These are phyloP conservation scores for Phytophthora pluvialis DNA, from an alignment of 352 stramenopile species.

Conservation along the genomic window DNA sequence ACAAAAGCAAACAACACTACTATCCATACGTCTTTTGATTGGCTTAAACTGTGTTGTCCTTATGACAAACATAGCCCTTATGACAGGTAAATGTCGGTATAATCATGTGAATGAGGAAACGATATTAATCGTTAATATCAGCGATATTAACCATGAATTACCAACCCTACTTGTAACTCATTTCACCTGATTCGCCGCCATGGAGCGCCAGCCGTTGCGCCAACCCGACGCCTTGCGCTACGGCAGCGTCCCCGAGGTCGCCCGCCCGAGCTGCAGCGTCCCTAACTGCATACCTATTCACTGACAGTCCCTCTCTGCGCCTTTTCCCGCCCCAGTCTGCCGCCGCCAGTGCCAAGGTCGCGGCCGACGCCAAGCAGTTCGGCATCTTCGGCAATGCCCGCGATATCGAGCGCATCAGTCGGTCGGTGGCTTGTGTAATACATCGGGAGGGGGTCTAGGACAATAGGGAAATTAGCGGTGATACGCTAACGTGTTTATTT, in stretches of 20 bases:
- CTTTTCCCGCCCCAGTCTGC: slow-evolving; percentile 8
- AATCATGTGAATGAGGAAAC: too few relatives aligned
- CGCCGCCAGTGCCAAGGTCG: slow-evolving; percentile 21
- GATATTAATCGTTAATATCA: too few relatives aligned
- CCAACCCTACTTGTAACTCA: background rate
- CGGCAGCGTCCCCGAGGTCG: slow-evolving; percentile 37
- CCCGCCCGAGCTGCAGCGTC: background rate
- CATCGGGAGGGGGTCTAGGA: background rate
- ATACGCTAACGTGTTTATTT: slow-evolving; percentile 7
- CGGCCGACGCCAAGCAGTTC: slow-evolving; percentile 19
- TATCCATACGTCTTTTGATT: too few relatives aligned
- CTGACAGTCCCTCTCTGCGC: background rate
- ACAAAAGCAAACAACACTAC: too few relatives aligned
- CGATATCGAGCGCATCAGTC: slow-evolving; percentile 46
- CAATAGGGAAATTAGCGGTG: background rate
- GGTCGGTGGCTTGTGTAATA: slow-evolving; percentile 22
- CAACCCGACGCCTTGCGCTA: slow-evolving; percentile 36
- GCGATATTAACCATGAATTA: too few relatives aligned
- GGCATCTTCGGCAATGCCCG: slow-evolving; percentile 33
- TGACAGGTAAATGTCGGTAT: too few relatives aligned
- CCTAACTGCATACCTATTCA: background rate
- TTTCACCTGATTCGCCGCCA: slow-evolving; percentile 24
- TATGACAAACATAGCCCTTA: too few relatives aligned
- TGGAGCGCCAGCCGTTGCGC: slow-evolving; percentile 46
- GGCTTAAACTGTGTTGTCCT: too few relatives aligned